Base-by-base conservation (phyloP, 2,329 filamentous ascomycete species). In the Colletotrichum sp. region DNA sequence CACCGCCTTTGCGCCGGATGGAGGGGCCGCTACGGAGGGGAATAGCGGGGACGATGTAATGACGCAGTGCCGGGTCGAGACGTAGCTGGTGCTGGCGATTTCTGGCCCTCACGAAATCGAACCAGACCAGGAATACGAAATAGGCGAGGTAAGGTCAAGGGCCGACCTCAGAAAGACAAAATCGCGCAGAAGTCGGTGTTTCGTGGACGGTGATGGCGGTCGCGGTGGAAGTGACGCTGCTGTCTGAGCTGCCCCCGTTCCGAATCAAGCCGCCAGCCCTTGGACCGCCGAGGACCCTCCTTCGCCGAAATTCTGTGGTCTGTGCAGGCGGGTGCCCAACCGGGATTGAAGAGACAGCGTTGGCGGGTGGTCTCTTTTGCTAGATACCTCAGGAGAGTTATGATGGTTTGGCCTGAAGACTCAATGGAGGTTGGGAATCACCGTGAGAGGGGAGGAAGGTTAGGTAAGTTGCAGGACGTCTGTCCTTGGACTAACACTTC, bases 201-300 rank as follows among this genome's bases (percentile, higher is more conserved):
- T 72, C 47, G 51, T 57, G 57, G 55, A 43, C 66, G 61, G 47
- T 59, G 69, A 72, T 58, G 11, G 47, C 31, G 36, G 55, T 62
- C 69, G 34, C 38, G 72, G 38, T 57, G 24, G 33, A 65, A 29
- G 70, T 62, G 54, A 67, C 63, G 51, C 57, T 66, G 72, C 33
- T 70, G 68, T 72, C 59, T 75, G 73, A 74, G 61, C 36, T 64
- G 66, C 36, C 62, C 54, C 67, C 58, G 73, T 74, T 74, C 72
- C 69, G 72, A 66, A 73, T 73, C 73, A 61, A 74, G 72, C 72
- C 72, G 72, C 31, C 58, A 62, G 21, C 34, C 58, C 47, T 36
- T 66, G 59, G 43, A 61, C 36, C 21, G 59, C 69, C 47, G 31
- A 43, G 61, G 64, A 66, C 61, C 58, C 64, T 69, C 65, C 33